Evolutionary conservation across 257 asterid genomes (phyloP).

Genomic region (Plantago ovata): DNA sequence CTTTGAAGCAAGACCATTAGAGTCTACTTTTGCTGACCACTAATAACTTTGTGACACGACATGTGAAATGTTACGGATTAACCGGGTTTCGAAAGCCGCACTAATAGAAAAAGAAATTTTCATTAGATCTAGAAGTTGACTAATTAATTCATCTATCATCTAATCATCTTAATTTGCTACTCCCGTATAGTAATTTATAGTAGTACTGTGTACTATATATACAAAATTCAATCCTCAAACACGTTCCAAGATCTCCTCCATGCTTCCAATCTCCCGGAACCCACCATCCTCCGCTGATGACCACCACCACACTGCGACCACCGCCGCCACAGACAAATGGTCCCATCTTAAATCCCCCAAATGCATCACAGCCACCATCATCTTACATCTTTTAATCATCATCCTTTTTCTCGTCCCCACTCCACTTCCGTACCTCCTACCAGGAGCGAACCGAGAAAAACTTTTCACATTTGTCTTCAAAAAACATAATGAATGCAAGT

Average conservation of each 20-base stretch:
- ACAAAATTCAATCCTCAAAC: too few relatives aligned
- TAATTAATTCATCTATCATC: too few relatives aligned
- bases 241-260: background rate
- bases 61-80: background rate
- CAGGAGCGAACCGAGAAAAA: background rate
- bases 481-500: constrained; percentile 16
- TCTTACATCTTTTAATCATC: constrained; percentile 33
- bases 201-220: too few relatives aligned
- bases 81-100: background rate
- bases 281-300: background rate
- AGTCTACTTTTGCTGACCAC: too few relatives aligned
- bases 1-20: too few relatives aligned
- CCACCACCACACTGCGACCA: background rate
- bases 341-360: constrained; percentile 2
- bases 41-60: too few relatives aligned
- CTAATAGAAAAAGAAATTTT: background rate
- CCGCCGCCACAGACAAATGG: background rate
- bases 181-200: too few relatives aligned
- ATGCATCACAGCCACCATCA: constrained; percentile 31
- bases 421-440: constrained; percentile 15
- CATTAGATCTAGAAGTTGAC: background rate
- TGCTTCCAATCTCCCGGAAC: constrained; percentile 8
- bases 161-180: too few relatives aligned
- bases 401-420: constrained; percentile 27
- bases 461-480: too few relatives aligned